Base-by-base conservation (phyloP, 1,284 basidiomycete species). In the Fomitopsis pinicola region DNA sequence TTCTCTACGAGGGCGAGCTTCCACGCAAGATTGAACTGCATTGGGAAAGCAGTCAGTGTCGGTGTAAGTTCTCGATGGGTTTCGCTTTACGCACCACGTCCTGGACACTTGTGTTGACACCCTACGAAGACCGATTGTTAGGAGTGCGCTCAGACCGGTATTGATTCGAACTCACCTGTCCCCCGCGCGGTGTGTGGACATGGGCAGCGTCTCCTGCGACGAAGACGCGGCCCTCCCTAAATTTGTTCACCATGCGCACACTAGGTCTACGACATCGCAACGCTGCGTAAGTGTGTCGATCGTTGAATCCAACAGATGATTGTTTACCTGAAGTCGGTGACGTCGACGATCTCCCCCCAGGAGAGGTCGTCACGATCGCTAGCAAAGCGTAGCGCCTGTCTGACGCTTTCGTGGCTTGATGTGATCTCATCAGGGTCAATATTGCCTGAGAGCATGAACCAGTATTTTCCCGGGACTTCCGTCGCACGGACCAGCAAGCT, bases 161-260 rank as follows among this genome's bases (percentile, higher is more conserved):
- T 7, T 33, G 30, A 2, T n/a, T 19, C 2, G 17, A 68, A 28
- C 71, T 30, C 0, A 72, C 71, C 61, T 67, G 66, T 44, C 69
- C 71, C 4, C 71, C 72, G 30, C 62, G 58, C 2, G 68, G 68
- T 14, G 63, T 66, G 55, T 73, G 71, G 2, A 68, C 64, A 57
- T 73, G 72, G 4, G 70, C 68, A 7, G 67, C 63, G 50, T 68
- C 67, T 66, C 78, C 77, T 3, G 67, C 71, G 17, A 79, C 62
- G 58, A 78, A 77, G 2, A 72, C 71, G 14, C 74, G 64, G 0
- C 75, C 77, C 26, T 69, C 67, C 10, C 61, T 63, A 61, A 79
- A 75, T 53, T 72, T 71, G 48, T 76, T 69, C 3, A 74, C 73
- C 72, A 77, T 76, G 2, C 76, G 66, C 38, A 77, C 73, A 61